Conservation (phyloP, 2,329 filamentous ascomycete genomes). For the Talaromyces sp. region DNA sequence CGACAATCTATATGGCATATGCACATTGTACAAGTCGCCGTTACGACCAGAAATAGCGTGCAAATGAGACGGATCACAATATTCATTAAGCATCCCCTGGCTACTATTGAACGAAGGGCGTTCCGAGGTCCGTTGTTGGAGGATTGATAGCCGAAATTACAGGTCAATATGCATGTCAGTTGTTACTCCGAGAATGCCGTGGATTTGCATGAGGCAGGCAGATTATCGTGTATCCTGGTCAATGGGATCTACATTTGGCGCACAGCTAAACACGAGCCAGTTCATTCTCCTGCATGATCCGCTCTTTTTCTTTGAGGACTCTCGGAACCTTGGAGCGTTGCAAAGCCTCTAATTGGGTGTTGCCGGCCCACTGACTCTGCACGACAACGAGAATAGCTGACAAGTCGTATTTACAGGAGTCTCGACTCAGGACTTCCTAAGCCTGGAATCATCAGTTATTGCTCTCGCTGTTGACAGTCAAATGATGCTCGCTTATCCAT, state of each 20-base stretch:
- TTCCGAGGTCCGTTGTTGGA: neutral
- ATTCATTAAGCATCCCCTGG: neutral
- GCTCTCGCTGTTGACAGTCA: neutral
- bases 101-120: neutral
- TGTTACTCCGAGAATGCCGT: neutral
- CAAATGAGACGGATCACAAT: constrained; percentile 2
- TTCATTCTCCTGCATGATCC: neutral
- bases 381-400: neutral
- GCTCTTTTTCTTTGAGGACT: neutral
- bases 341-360: neutral
- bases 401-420: neutral
- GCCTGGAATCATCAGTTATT: neutral
- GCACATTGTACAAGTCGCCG: neutral
- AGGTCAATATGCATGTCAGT: neutral
- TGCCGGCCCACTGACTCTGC: neutral
- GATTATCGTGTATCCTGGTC: neutral
- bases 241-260: neutral
- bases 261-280: constrained; percentile 5
- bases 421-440: neutral
- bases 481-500: neutral
- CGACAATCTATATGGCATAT: constrained; percentile 4
- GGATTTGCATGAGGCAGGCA: neutral
- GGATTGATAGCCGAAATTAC: neutral
- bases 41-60: neutral
- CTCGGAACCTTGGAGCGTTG: neutral